These are phyloP conservation scores for Pseudonectria buxi DNA, from an alignment of 2,329 filamentous ascomycete species.

Conservation along the genomic window DNA sequence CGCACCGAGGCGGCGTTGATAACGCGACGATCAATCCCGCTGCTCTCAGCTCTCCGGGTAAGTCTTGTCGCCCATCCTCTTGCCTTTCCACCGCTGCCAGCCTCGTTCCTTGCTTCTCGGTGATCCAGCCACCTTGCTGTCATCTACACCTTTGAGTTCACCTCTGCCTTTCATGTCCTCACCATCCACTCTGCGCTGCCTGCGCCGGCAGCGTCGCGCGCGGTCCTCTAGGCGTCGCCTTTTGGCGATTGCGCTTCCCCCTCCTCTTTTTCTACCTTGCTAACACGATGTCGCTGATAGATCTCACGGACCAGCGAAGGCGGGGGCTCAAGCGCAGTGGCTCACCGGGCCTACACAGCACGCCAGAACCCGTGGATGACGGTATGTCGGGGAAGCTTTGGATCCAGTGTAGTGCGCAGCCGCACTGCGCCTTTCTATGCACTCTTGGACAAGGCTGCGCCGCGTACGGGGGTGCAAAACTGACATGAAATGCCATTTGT, in stretches of 20 bases:
- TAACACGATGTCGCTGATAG: conserved; percentile 28
- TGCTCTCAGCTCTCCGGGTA: conserved; percentile 75
- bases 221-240: conserved; percentile 4
- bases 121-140: conserved; percentile 3
- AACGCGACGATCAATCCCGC: conserved; percentile 89
- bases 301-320: conserved; percentile 45
- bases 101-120: conserved; percentile 10
- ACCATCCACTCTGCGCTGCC: neutral
- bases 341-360: conserved; percentile 61
- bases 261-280: conserved; percentile 12
- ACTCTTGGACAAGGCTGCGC: conserved; percentile 13
- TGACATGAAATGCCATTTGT: conserved; percentile 12
- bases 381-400: conserved; percentile 51
- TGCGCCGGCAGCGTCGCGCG: conserved; percentile 5
- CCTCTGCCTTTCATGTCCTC: conserved; percentile 4
- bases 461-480: conserved; percentile 9
- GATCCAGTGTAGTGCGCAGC: conserved; percentile 28
- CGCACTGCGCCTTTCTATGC: conserved; percentile 25
- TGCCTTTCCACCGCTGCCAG: conserved; percentile 6
- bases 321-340: conserved; percentile 75
- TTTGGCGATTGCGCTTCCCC: neutral
- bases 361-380: conserved; percentile 53
- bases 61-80: conserved; percentile 25
- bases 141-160: conserved; percentile 6
- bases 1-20: conserved; percentile 63